phyloP scores from a whole-genome alignment of 2,329 filamentous ascomycete species.

The Fusarium austroafricanum region DNA sequence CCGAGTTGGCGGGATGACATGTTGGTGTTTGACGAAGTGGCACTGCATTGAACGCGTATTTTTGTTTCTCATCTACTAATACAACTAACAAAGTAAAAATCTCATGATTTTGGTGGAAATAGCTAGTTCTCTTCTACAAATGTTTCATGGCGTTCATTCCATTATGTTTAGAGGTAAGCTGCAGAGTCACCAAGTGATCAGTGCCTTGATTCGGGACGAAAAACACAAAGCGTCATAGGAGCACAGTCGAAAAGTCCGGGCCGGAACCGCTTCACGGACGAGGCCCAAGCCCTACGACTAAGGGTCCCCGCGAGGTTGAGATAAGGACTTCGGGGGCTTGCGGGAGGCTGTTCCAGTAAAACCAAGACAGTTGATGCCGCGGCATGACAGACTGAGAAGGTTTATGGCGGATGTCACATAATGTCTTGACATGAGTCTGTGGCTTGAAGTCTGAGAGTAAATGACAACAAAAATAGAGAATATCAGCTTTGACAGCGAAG shows the following conservation, averaged over 20 bases:
- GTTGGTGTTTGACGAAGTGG: neutral
- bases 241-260: constrained; percentile 5
- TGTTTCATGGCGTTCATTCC: neutral
- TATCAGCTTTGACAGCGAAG: neutral
- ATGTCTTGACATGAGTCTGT: constrained; percentile 4
- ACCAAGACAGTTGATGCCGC: constrained; percentile 7
- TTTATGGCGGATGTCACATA: constrained; percentile 1
- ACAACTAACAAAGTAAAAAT: neutral
- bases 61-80: neutral
- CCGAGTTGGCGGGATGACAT: neutral
- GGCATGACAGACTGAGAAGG: neutral
- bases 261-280: constrained; percentile 6
- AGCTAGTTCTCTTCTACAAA: neutral
- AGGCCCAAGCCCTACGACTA: constrained; percentile 15
- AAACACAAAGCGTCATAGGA: constrained; percentile 14
- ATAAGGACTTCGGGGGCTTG: constrained; percentile 12
- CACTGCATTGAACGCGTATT: neutral
- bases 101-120: neutral
- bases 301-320: constrained; percentile 17
- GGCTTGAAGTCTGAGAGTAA: constrained; percentile 23
- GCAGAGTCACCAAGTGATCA: constrained; percentile 18
- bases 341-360: constrained; percentile 8
- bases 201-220: constrained; percentile 7
- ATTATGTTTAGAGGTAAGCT: neutral
- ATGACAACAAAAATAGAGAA: neutral